These are phyloP conservation scores for Ceriops decandra DNA, from an alignment of 345 rosid species.

Conservation along the genomic window DNA sequence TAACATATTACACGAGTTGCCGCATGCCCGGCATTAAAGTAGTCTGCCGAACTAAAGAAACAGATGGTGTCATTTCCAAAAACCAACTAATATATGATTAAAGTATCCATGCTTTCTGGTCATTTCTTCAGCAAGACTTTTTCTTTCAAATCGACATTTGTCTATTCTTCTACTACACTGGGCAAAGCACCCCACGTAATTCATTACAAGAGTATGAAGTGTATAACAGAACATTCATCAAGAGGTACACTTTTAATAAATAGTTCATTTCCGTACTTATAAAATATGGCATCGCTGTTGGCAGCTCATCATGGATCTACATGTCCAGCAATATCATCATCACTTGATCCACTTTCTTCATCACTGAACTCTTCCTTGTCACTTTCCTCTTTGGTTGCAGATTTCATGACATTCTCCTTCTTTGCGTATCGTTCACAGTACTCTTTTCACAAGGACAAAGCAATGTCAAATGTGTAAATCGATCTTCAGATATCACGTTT, in stretches of 20 bases:
- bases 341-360: conserved; percentile 43
- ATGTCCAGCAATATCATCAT: conserved; percentile 58
- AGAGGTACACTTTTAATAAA: not conserved
- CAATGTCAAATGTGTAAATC: not conserved
- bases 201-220: conserved; percentile 19
- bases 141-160: conserved; percentile 11
- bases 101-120: conserved; percentile 8
- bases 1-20: too few relatives aligned
- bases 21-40: too few relatives aligned
- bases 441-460: conserved; percentile 34
- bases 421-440: conserved; percentile 59
- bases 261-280: conserved; percentile 7
- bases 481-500: not conserved
- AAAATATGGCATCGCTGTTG: too few relatives aligned
- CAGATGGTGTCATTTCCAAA: too few relatives aligned
- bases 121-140: not conserved
- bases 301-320: conserved; percentile 41
- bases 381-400: conserved; percentile 34
- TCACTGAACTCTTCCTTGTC: conserved; percentile 51
- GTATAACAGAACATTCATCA: conserved; percentile 10
- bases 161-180: conserved; percentile 2
- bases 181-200: conserved; percentile 3
- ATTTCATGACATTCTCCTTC: conserved; percentile 40
- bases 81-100: not conserved
- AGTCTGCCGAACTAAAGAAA: too few relatives aligned